These are phyloP conservation scores for Mrakiaceae sp. DNA, from an alignment of 1,284 basidiomycete genomes.

Conservation along the genomic window DNA sequence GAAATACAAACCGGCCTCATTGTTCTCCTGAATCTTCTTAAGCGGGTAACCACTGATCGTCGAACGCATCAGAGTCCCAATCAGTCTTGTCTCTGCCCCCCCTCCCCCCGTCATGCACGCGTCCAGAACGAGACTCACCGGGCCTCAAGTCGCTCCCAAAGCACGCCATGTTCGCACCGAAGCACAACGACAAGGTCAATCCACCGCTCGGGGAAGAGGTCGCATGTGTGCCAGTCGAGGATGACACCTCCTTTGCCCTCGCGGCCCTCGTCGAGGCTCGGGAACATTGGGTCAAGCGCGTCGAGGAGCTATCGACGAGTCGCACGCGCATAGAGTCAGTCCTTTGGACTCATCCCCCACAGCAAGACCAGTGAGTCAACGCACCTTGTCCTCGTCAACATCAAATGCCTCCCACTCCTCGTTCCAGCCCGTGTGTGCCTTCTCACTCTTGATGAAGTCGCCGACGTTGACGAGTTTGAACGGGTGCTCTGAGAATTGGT, in stretches of 20 bases:
- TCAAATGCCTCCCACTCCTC: constrained; percentile 90
- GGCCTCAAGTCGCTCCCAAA: constrained; percentile 92
- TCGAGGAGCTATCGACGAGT: constrained; percentile 55
- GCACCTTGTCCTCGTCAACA: constrained; percentile 87
- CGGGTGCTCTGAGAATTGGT: constrained; percentile 30
- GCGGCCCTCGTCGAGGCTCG: constrained; percentile 15
- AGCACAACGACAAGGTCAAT: constrained; percentile 92
- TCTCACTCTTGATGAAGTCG: constrained; percentile 73
- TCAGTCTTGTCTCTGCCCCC: too few relatives aligned
- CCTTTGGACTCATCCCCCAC: background rate
- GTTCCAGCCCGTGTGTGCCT: constrained; percentile 74
- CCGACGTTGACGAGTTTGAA: constrained; percentile 79
- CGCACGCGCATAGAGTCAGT: background rate
- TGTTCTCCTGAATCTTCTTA: constrained; percentile 96
- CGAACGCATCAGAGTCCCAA: background rate
- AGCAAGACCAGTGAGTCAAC: constrained; percentile 17
- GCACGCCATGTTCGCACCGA: constrained; percentile 69
- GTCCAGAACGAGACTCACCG: constrained; percentile 47
- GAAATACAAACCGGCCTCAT: constrained; percentile 49
- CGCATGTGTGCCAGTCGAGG: constrained; percentile 96
- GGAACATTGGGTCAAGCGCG: constrained; percentile 58
- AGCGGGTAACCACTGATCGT: constrained; percentile 62
- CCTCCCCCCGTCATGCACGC: background rate
- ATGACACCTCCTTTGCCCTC: constrained; percentile 57
- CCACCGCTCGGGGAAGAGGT: constrained; percentile 92